phyloP scores from a whole-genome alignment of 163 green algal species.

The Chloromonas sp. region DNA sequence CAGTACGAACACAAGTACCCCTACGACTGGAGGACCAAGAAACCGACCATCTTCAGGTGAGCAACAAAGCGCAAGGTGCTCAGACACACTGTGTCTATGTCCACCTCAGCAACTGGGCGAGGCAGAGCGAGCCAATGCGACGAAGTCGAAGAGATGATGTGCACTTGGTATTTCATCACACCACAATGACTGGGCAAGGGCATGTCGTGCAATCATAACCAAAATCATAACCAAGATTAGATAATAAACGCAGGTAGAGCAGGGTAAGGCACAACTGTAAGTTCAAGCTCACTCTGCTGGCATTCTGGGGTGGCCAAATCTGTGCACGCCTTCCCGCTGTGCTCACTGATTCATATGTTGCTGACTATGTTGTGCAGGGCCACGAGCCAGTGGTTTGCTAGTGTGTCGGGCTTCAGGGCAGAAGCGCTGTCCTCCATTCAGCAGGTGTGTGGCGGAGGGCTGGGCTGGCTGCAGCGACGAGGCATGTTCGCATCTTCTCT shows the following conservation, averaged over 20 bases:
- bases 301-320: not conserved
- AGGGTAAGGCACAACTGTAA: not conserved
- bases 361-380: not conserved
- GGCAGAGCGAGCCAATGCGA: too few species aligned
- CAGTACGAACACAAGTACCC: conserved; percentile 96
- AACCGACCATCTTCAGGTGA: conserved; percentile 92
- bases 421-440: conserved; percentile 77
- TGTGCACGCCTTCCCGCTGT: too few species aligned
- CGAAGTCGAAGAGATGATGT: too few species aligned
- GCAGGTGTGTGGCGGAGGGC: conserved; percentile 30
- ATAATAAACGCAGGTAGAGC: not conserved
- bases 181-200: too few species aligned
- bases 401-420: conserved; percentile 82
- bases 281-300: not conserved
- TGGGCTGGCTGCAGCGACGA: too few species aligned
- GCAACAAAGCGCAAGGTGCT: not conserved
- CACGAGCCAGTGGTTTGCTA: conserved; percentile 93
- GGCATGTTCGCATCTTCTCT: too few species aligned
- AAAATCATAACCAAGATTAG: too few species aligned
- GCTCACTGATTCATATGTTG: too few species aligned
- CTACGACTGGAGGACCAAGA: conserved; percentile 99
- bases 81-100: too few species aligned
- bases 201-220: too few species aligned
- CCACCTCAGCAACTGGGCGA: too few species aligned
- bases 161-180: too few species aligned